phyloP scores from a whole-genome alignment of 768 basidiomycete genomes.

The Mycena amicta region DNA sequence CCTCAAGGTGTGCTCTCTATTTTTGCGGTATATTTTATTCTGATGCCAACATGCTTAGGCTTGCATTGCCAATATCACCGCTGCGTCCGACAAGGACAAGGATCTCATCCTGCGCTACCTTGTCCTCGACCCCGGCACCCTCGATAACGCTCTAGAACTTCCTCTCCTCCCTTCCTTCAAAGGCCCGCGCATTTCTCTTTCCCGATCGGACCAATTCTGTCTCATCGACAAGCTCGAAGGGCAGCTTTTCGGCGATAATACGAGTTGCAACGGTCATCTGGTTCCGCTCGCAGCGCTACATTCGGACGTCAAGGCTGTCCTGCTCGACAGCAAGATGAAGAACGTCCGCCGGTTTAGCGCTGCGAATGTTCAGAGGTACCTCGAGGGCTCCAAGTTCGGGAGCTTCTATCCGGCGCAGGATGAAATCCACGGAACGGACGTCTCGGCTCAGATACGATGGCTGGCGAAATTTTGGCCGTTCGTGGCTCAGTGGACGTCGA shows the following conservation, averaged over 20 bases:
- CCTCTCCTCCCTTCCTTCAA: conserved; percentile 19
- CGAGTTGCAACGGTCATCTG: conserved; percentile 9
- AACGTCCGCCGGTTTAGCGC: conserved; percentile 9
- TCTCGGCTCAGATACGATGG: conserved; percentile 25
- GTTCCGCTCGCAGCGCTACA: conserved; percentile 15
- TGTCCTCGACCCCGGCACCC: conserved; percentile 3
- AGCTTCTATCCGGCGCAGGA: conserved; percentile 16
- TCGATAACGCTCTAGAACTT: conserved; percentile 13
- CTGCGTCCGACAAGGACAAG: conserved; percentile 5
- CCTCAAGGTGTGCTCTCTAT: conserved; percentile 10
- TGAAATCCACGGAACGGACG: conserved; percentile 4
- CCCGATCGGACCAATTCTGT: neutral
- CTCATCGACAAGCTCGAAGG: conserved; percentile 16
- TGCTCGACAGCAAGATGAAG: neutral
- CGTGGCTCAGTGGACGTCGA: conserved; percentile 15
- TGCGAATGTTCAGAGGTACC: conserved; percentile 18
- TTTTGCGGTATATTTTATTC: neutral
- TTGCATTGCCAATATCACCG: neutral
- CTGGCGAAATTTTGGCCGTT: conserved; percentile 31
- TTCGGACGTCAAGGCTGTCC: neutral
- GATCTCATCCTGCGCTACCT: conserved; percentile 20
- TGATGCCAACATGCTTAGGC: conserved; percentile 1
- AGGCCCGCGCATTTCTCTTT: conserved; percentile 15
- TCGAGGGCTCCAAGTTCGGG: conserved; percentile 8
- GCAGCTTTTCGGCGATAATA: conserved; percentile 13